These are phyloP conservation scores for Xylaria sp. DNA, from an alignment of 2,329 filamentous ascomycete species.

Conservation along the genomic window DNA sequence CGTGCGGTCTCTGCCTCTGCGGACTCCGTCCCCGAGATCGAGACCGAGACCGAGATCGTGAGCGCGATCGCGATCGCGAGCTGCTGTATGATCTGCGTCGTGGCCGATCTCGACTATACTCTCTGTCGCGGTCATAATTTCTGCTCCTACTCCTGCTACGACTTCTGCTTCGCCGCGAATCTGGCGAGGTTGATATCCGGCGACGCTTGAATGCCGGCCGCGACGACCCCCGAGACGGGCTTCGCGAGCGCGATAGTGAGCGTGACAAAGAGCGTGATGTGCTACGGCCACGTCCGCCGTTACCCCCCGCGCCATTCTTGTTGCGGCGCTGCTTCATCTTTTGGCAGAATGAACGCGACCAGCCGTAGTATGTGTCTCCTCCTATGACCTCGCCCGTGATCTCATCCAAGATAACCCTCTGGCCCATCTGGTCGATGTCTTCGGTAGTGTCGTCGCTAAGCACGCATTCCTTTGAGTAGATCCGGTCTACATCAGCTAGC, in stretches of 20 bases:
- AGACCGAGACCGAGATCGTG: conserved; percentile 30
- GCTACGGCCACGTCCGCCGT: conserved; percentile 39
- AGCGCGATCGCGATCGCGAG: conserved; percentile 40
- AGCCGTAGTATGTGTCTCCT: conserved; percentile 84
- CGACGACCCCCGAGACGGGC: conserved; percentile 44
- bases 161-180: conserved; percentile 42
- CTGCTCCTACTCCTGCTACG: conserved; percentile 36
- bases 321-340: conserved; percentile 71
- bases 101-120: conserved; percentile 38
- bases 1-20: conserved; percentile 15
- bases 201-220: conserved; percentile 49
- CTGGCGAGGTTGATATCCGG: conserved; percentile 46
- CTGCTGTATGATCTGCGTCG: conserved; percentile 39
- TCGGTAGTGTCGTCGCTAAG: conserved; percentile 52
- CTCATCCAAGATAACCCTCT: conserved; percentile 68
- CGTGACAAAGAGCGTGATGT: conserved; percentile 44
- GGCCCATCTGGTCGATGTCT: conserved; percentile 79
- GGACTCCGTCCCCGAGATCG: conserved; percentile 22
- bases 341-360: conserved; percentile 80
- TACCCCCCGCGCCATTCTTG: conserved; percentile 37
- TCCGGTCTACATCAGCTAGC: conserved; percentile 69
- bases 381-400: conserved; percentile 67
- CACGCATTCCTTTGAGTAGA: conserved; percentile 64
- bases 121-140: conserved; percentile 36
- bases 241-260: conserved; percentile 35